phyloP scores from a whole-genome alignment of 371 early-diverging fungal genomes.

The Mortierella sp. region DNA sequence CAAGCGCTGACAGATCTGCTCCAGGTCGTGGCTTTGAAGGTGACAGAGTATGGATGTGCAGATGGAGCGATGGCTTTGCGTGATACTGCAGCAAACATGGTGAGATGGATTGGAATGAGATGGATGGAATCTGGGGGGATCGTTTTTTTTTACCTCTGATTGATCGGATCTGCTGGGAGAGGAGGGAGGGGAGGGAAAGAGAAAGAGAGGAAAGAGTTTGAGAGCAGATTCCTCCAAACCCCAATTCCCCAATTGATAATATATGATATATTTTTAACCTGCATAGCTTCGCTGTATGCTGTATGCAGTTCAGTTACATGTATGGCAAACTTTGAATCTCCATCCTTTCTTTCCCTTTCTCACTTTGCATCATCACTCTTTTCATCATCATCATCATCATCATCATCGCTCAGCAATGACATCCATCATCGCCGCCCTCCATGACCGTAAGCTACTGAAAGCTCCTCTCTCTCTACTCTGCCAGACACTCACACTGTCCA shows the following conservation, averaged over 20 bases:
- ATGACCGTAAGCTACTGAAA: constrained; percentile 7
- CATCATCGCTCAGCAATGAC: not conserved
- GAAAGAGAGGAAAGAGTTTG: not conserved
- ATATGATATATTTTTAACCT: not conserved
- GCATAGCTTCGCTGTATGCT: too few species aligned
- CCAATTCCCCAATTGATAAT: not conserved
- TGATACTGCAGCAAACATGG: not conserved
- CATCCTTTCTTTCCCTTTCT: not conserved
- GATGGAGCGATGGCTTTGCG: not conserved
- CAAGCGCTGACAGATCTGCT: not conserved
- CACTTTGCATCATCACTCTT: not conserved
- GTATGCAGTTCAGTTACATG: too few species aligned
- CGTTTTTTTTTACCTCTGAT: not conserved
- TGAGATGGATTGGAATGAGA: not conserved
- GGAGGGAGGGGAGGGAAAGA: not conserved
- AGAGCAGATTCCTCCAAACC: too few species aligned
- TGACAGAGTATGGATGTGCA: not conserved
- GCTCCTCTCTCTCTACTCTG: not conserved
- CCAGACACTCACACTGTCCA: not conserved
- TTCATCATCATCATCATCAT: not conserved
- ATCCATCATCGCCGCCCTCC: not conserved
- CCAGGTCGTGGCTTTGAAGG: not conserved
- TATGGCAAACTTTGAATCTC: not conserved
- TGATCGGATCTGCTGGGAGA: not conserved
- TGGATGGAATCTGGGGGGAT: not conserved